Conservation (phyloP, 2,329 filamentous ascomycete species). For the Xylariomycetidae sp. region DNA sequence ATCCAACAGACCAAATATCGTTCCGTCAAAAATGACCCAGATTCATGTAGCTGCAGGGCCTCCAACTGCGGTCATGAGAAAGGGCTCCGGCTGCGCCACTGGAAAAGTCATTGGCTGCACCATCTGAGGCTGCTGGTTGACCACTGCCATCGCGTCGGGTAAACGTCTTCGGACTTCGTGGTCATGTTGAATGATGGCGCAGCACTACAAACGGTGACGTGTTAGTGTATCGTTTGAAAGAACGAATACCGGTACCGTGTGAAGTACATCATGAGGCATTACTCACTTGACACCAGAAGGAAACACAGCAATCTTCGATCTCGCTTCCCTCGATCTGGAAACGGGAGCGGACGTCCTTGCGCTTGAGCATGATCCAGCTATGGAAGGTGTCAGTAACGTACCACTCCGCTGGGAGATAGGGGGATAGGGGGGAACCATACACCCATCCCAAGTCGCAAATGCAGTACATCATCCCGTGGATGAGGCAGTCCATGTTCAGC, state of each 20-base stretch:
- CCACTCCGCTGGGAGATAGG: not conserved
- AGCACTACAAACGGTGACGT: no score
- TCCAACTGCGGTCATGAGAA: no score
- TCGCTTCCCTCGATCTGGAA: constrained; percentile 47
- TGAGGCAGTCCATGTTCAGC: constrained; percentile 37
- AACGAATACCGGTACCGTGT: no score
- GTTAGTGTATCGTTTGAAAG: no score
- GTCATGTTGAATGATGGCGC: constrained; percentile 51
- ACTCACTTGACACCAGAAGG: constrained; percentile 42
- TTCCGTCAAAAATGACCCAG: no score
- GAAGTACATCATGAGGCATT: no score
- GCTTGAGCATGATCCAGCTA: constrained; percentile 46
- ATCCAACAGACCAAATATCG: no score
- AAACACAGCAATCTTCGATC: constrained; percentile 43
- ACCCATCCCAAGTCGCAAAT: constrained; percentile 38
- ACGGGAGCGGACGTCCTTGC: constrained; percentile 44
- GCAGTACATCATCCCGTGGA: constrained; percentile 32
- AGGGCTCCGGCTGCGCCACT: no score
- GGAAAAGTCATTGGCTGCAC: constrained; percentile 7
- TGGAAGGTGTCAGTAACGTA: constrained; percentile 1
- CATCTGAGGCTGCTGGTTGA: constrained; percentile 7
- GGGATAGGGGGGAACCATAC: constrained; percentile 22
- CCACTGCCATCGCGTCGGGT: constrained; percentile 13
- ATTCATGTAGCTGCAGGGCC: no score
- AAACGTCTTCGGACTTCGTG: constrained; percentile 40